Percentiles rank a stretch among this genome's conserved stretches.
Evolutionary conservation across 768 basidiomycete genomes (phyloP).

Genomic region (Phaeotremella skinneri): DNA sequence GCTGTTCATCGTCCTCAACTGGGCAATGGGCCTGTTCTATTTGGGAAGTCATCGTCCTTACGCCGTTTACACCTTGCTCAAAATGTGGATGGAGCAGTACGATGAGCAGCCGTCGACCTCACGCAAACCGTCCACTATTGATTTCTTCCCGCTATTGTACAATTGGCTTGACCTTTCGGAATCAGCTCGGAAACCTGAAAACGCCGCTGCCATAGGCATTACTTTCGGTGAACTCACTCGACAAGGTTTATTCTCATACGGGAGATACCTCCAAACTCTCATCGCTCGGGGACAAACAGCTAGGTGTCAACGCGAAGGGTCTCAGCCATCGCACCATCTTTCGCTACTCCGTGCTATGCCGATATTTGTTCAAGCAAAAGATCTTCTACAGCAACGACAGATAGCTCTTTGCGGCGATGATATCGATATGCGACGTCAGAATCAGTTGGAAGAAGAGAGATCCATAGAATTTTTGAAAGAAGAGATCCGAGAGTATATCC

Average conservation of each 20-base stretch:
- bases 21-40: conserved; percentile 44
- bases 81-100: conserved; percentile 34
- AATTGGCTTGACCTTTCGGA: conserved; percentile 44
- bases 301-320: conserved; percentile 7
- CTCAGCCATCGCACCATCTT: conserved; percentile 34
- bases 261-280: conserved; percentile 41
- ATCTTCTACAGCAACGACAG: conserved; percentile 35
- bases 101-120: conserved; percentile 22
- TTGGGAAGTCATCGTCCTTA: conserved; percentile 45
- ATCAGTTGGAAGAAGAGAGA: conserved; percentile 29
- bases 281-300: conserved; percentile 42
- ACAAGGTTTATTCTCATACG: conserved; percentile 42
- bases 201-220: conserved; percentile 41
- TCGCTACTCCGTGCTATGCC: conserved; percentile 36
- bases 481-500: conserved; percentile 40
- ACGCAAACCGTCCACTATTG: conserved; percentile 15
- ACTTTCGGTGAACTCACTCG: conserved; percentile 45
- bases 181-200: conserved; percentile 31
- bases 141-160: conserved; percentile 39
- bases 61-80: conserved; percentile 38
- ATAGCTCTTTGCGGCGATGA: conserved; percentile 42
- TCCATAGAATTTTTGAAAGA: conserved; percentile 27
- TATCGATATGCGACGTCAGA: conserved; percentile 5
- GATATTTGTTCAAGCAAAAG: conserved; percentile 40
- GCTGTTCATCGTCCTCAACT: conserved; percentile 38